Conservation (phyloP, 768 basidiomycete species). For the Asterophora parasitica region DNA sequence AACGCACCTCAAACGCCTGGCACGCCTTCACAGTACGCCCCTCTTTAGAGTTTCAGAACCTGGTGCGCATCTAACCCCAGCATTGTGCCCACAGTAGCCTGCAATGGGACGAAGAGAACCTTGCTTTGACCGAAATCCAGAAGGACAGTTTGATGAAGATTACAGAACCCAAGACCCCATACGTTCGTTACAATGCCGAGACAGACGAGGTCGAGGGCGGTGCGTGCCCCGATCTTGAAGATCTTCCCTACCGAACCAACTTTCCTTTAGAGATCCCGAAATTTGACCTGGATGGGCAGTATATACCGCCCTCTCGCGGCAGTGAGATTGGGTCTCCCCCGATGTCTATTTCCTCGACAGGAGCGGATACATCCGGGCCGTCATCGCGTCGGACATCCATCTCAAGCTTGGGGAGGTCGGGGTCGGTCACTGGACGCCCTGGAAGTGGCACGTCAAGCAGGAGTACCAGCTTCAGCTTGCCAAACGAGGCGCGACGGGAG, state of each 20-base stretch:
- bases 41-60: not conserved
- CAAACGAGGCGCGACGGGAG: constrained; percentile 59
- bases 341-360: constrained; percentile 49
- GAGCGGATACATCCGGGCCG: constrained; percentile 56
- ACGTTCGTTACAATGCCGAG: constrained; percentile 85
- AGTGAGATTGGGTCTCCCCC: constrained; percentile 33
- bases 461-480: constrained; percentile 81
- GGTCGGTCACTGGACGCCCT: constrained; percentile 51
- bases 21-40: constrained; percentile 41
- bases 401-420: constrained; percentile 55
- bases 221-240: constrained; percentile 28
- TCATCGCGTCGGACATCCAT: constrained; percentile 74
- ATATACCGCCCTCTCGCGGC: constrained; percentile 25
- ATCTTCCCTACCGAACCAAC: not conserved
- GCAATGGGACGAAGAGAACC: constrained; percentile 95
- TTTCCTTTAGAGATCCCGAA: constrained; percentile 69
- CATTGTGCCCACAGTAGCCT: constrained; percentile 46
- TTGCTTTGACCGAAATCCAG: constrained; percentile 87
- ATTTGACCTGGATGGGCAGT: constrained; percentile 54
- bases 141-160: constrained; percentile 99
- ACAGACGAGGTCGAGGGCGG: constrained; percentile 84
- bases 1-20: constrained; percentile 54
- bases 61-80: constrained; percentile 7
- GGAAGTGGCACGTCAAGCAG: constrained; percentile 63
- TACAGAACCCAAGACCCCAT: constrained; percentile 96